Evolutionary conservation across 768 basidiomycete genomes (phyloP), one percentile per base, ranked within the genome.

Genomic region (Mycena indigotica): DNA sequence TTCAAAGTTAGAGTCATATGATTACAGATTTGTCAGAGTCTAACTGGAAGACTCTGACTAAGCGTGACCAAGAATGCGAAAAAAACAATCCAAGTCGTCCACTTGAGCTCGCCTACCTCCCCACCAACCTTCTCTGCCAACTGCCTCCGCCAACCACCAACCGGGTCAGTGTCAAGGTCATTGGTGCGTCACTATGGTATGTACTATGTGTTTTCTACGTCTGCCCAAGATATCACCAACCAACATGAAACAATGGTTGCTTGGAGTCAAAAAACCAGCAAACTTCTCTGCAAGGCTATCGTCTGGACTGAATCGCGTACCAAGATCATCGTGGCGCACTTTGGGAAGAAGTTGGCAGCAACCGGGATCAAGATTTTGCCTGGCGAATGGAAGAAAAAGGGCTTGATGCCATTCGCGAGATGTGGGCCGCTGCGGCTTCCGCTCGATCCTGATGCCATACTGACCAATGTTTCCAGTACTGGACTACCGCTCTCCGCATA

Each of bases 251-350:
- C 97, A 1, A 86, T 95, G 2, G 86, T 98, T 26, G 91, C 86
- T 17, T 98, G 97, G 97, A 91, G 91, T 69, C 84, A 88, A 58
- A 81, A 79, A 67, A 95, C 95, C 0, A 96, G 97, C 40, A 89
- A 91, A 71, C 89, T 94, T 0, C 72, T 97, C 4, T 92, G 91
- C 74, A 84, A 80, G 52, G 92, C 93, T 23, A 91, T 99, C 66
- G 97, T 98, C 12, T 99, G 97, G 97, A 88, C 90, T 58, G 97
- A 99, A 71, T 87, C 87, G n/a, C 85, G 97, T 49, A 98, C 93
- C 55, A 92, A 90, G 65, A 84, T 86, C 63, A 83, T 84, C 4
- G 94, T 98, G 17, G 84, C 86, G n/a, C 84, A 89, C 64, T 92
- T 84, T 63, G 84, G 90, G 70, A 78, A 84, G 50, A 84, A 89